phyloP scores from a whole-genome alignment of 2,329 filamentous ascomycete genomes.

The Metarhizium sp. region DNA sequence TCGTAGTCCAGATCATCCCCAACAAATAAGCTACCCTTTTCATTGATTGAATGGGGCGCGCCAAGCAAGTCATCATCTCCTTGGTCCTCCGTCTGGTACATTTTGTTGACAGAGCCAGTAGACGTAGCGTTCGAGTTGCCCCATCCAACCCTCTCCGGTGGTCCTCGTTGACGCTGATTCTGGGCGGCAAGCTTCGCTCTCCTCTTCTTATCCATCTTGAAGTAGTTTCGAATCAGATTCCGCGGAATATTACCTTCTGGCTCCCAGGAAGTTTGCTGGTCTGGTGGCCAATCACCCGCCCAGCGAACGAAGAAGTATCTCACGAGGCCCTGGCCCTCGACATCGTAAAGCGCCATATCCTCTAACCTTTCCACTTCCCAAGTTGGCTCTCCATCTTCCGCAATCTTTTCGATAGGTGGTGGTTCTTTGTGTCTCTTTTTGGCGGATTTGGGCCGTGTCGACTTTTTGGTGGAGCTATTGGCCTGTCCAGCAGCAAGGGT shows the following conservation, averaged over 20 bases:
- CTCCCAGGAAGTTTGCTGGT: slow-evolving; percentile 50
- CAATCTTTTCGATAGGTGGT: background rate
- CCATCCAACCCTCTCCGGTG: background rate
- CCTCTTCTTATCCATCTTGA: slow-evolving; percentile 19
- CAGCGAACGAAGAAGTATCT: slow-evolving; percentile 45
- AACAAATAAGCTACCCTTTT: background rate
- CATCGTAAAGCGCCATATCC: slow-evolving; percentile 27
- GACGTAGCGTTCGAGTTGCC: slow-evolving; percentile 5
- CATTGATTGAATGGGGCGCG: background rate
- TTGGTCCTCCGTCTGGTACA: background rate
- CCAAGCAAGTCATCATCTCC: background rate
- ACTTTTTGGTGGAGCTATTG: background rate
- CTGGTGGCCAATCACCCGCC: slow-evolving; percentile 46
- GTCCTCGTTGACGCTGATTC: background rate
- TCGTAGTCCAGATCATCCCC: slow-evolving; percentile 3
- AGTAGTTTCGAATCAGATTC: slow-evolving; percentile 31
- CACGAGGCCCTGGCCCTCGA: slow-evolving; percentile 23
- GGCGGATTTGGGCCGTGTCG: background rate
- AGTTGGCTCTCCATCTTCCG: slow-evolving; percentile 14
- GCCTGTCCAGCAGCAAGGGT: background rate
- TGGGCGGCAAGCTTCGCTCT: slow-evolving; percentile 3
- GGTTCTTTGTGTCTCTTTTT: slow-evolving; percentile 1
- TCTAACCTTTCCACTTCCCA: slow-evolving; percentile 38
- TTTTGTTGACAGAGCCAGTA: slow-evolving; percentile 16
- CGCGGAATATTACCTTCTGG: slow-evolving; percentile 40